Evolutionary conservation across 2,329 filamentous ascomycete genomes (phyloP).

Genomic region (Talaromyces sp.): DNA sequence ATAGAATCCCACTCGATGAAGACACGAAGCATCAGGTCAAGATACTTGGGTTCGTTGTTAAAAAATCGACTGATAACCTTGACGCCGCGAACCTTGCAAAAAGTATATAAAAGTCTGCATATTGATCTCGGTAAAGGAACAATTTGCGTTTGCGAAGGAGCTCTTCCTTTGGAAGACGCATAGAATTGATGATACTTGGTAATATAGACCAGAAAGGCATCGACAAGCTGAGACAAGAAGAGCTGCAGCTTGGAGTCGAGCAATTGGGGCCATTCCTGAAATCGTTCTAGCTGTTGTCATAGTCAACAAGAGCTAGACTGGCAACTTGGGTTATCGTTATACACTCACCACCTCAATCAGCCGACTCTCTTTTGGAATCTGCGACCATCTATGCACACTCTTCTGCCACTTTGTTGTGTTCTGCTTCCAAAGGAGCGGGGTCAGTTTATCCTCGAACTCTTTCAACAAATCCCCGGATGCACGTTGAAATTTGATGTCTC

Average conservation of each 20-base stretch:
- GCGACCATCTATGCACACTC: conserved; percentile 39
- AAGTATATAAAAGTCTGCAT: conserved; percentile 75
- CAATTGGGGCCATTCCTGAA: conserved; percentile 92
- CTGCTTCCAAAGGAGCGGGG: conserved; percentile 41
- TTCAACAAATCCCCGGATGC: conserved; percentile 43
- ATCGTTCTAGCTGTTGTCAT: conserved; percentile 65
- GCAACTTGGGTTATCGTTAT: conserved; percentile 15
- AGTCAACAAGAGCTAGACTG: not conserved
- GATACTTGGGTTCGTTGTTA: conserved; percentile 79
- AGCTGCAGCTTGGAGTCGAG: conserved; percentile 77
- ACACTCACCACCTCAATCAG: conserved; percentile 39
- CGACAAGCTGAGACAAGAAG: conserved; percentile 70
- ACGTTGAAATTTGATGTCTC: conserved; percentile 46
- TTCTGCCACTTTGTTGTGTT: conserved; percentile 24
- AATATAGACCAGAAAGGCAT: conserved; percentile 69
- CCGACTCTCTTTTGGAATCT: conserved; percentile 35
- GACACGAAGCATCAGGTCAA: conserved; percentile 73
- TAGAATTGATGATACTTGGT: conserved; percentile 41
- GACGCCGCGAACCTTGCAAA: conserved; percentile 91
- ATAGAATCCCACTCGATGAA: conserved; percentile 59
- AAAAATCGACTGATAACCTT: conserved; percentile 90
- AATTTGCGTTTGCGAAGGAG: conserved; percentile 34
- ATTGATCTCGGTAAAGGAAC: conserved; percentile 65
- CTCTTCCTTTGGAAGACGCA: conserved; percentile 32
- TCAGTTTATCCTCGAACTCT: conserved; percentile 42